These are phyloP conservation scores for Euphorbia peplus DNA, from an alignment of 345 rosid genomes.

Conservation along the genomic window DNA sequence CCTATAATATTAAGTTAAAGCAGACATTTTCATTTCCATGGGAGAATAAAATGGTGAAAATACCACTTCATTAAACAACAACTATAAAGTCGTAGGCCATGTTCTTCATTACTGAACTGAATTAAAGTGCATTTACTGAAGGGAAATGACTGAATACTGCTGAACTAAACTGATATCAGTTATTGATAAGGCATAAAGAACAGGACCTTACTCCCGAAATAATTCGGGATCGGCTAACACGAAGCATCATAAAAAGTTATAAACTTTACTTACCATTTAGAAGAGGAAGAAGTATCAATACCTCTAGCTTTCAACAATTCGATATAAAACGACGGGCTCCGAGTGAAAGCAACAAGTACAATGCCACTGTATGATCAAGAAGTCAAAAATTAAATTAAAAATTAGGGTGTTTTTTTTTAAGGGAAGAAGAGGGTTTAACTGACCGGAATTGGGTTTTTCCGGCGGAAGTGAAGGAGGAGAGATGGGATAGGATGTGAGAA, in stretches of 20 bases:
- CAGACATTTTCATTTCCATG: no score
- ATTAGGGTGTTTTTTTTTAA: slow-evolving; percentile 1
- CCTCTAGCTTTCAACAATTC: slow-evolving; percentile 53
- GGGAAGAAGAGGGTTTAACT: slow-evolving; percentile 7
- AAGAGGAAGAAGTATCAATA: slow-evolving; percentile 39
- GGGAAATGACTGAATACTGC: no score
- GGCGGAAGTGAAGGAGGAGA: slow-evolving; percentile 54
- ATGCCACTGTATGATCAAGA: slow-evolving; percentile 50
- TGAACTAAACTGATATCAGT: no score
- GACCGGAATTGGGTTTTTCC: slow-evolving; percentile 79
- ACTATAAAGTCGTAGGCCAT: no score
- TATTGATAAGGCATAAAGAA: no score
- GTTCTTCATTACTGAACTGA: no score
- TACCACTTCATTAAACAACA: no score
- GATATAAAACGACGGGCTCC: slow-evolving; percentile 66
- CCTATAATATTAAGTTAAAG: not conserved
- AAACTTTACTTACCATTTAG: slow-evolving; percentile 48
- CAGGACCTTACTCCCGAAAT: no score
- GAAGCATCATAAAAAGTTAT: no score
- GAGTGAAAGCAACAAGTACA: slow-evolving; percentile 58
- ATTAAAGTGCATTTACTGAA: no score
- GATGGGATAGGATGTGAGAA: slow-evolving; percentile 52
- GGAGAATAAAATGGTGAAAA: not conserved
- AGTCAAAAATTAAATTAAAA: not conserved
- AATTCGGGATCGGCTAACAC: no score